A percentile compares a stretch with the other conserved stretches of the same genome.
Conservation (phyloP, 768 basidiomycete species). For the Lactifluus volemus region DNA sequence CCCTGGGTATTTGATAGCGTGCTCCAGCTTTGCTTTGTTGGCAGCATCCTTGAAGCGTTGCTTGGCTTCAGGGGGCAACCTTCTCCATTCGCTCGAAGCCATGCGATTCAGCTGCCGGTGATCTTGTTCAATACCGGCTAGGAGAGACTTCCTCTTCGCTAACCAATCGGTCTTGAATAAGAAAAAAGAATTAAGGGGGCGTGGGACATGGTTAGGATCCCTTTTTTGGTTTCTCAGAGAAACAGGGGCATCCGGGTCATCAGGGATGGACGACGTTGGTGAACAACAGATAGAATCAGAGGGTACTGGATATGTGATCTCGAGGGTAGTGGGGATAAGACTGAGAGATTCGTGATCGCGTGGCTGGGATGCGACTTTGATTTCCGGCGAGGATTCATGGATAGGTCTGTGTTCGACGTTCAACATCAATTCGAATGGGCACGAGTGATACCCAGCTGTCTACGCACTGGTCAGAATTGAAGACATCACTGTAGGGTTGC, state of each 20-base stretch:
- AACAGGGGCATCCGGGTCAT: neutral
- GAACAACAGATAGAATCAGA: neutral
- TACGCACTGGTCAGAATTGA: neutral
- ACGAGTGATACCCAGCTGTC: neutral
- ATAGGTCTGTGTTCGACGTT: neutral
- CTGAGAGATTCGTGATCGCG: neutral
- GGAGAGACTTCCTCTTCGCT: constrained; percentile 9
- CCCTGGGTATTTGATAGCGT: constrained; percentile 21
- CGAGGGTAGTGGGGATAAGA: neutral
- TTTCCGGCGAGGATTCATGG: neutral
- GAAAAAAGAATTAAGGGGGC: constrained; percentile 24
- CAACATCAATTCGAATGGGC: neutral
- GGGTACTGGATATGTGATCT: neutral
- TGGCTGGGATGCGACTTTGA: neutral
- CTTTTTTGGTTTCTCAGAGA: constrained; percentile 1
- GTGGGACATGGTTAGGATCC: constrained; percentile 14
- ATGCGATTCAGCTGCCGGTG: constrained; percentile 21
- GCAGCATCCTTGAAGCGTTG: constrained; percentile 21
- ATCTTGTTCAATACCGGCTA: constrained; percentile 20
- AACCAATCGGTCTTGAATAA: constrained; percentile 26
- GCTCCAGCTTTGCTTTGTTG: constrained; percentile 19
- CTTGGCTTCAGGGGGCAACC: constrained; percentile 18
- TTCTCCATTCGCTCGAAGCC: constrained; percentile 23
- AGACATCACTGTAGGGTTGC: neutral
- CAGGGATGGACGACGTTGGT: neutral